Conservation (phyloP, 2,329 filamentous ascomycete species). For the Pseudogymnoascus sp. region DNA sequence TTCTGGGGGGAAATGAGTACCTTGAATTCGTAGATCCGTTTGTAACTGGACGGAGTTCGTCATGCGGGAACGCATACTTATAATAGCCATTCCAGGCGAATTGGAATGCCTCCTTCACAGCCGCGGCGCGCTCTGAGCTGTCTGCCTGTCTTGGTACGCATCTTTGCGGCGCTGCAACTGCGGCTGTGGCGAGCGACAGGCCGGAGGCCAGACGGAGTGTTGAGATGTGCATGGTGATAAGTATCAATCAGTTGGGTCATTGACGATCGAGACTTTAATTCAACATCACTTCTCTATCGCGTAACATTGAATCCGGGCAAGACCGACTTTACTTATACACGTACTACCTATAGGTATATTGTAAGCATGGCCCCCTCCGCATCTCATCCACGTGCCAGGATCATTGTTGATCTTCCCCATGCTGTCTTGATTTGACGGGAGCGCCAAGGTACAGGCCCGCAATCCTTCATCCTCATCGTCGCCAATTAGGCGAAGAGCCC, state of each 20-base stretch:
- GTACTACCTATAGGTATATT: not conserved
- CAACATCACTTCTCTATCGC: not conserved
- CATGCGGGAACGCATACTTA: constrained; percentile 66
- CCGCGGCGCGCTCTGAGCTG: constrained; percentile 36
- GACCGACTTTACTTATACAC: constrained; percentile 1
- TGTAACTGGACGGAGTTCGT: constrained; percentile 62
- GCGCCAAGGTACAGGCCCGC: not conserved
- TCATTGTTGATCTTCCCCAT: not conserved
- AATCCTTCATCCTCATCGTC: not conserved
- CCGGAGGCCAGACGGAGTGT: not conserved
- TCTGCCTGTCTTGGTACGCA: not conserved
- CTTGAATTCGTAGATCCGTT: constrained; percentile 61
- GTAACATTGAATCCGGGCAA: not conserved
- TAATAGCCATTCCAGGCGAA: constrained; percentile 67
- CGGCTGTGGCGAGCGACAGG: not conserved
- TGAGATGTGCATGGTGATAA: constrained; percentile 1
- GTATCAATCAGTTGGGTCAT: not conserved
- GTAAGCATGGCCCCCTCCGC: not conserved
- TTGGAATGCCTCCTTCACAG: constrained; percentile 60
- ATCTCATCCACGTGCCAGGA: not conserved
- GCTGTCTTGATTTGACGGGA: not conserved
- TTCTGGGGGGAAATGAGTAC: constrained; percentile 35
- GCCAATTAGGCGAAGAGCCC: not conserved
- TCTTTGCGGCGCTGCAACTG: not conserved
- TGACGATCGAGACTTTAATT: not conserved